A percentile compares a stretch with the other conserved stretches of the same genome.
Evolutionary conservation across 306 rosid genomes (phyloP).

Genomic region (Castanea sativa): DNA sequence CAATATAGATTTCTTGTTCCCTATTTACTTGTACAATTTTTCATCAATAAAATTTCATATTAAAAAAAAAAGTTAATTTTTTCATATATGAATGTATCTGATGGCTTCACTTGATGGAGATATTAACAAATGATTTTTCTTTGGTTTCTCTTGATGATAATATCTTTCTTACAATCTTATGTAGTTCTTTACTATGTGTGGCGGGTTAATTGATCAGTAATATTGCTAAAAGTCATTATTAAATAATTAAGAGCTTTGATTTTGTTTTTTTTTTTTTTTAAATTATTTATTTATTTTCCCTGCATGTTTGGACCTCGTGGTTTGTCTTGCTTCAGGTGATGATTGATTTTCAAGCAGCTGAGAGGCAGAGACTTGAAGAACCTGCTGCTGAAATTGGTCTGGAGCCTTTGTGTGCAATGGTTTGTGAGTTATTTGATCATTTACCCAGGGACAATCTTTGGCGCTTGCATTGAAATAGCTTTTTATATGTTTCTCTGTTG

Average conservation of each 20-base stretch:
- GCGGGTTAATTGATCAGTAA: not conserved
- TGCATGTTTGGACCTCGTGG: not conserved
- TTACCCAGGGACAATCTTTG: slow-evolving; percentile 17
- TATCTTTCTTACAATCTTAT: no score
- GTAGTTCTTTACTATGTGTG: not conserved
- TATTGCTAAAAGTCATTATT: not conserved
- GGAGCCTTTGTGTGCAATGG: slow-evolving; percentile 96
- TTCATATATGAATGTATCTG: not conserved
- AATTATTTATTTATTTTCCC: not conserved
- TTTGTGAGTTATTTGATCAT: slow-evolving; percentile 33
- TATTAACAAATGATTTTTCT: not conserved
- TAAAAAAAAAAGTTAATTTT: no score
- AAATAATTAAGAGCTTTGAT: not conserved
- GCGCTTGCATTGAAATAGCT: slow-evolving; percentile 14
- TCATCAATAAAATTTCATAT: no score
- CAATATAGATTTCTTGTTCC: no score
- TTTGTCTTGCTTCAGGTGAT: slow-evolving; percentile 59
- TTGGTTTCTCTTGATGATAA: not conserved
- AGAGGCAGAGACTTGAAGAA: slow-evolving; percentile 80
- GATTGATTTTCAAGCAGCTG: slow-evolving; percentile 98
- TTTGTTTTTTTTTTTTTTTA: not conserved
- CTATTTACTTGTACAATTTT: no score
- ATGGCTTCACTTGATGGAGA: not conserved
- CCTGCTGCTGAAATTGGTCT: slow-evolving; percentile 97
- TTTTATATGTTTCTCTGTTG: not conserved